phyloP scores from a whole-genome alignment of 106 monocot genomes.

The Acorus calamus region DNA sequence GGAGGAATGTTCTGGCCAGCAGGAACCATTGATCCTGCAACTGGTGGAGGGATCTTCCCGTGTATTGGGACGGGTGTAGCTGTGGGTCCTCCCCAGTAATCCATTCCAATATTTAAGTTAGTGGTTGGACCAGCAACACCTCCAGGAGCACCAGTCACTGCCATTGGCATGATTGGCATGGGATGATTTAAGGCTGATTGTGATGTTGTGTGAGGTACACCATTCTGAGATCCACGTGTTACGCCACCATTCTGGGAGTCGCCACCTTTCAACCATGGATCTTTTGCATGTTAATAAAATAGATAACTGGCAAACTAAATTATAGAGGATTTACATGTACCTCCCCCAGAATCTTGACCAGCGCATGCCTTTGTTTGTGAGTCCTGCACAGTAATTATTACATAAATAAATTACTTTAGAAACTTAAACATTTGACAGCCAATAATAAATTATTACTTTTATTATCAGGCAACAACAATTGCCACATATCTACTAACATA shows the following conservation, averaged over 20 bases:
- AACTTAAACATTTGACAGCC: no score
- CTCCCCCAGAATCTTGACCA: conserved; percentile 51
- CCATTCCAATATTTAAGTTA: conserved; percentile 80
- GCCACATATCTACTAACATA: no score
- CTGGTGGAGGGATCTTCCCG: conserved; percentile 43
- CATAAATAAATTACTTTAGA: no score
- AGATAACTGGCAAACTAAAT: not conserved
- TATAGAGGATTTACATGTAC: not conserved
- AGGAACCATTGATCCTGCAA: conserved; percentile 30
- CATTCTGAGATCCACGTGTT: conserved; percentile 43
- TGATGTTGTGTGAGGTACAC: conserved; percentile 23
- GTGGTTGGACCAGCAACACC: conserved; percentile 44
- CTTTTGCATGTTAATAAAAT: not conserved
- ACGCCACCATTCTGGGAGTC: conserved; percentile 33
- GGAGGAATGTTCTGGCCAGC: conserved; percentile 30
- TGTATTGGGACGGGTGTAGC: conserved; percentile 20
- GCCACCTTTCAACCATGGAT: conserved; percentile 17
- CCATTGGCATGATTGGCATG: conserved; percentile 35
- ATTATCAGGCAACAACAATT: no score
- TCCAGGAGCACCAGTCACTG: conserved; percentile 23
- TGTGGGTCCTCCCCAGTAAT: conserved; percentile 55
- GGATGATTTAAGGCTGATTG: conserved; percentile 29
- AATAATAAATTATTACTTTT: no score
- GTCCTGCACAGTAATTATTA: conserved; percentile 34
- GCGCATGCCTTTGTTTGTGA: conserved; percentile 48